A percentile compares a stretch with the other conserved stretches of the same genome.
These are phyloP conservation scores for Diaporthe aspalathi DNA, from an alignment of 2,329 filamentous ascomycete species.

Conservation along the genomic window DNA sequence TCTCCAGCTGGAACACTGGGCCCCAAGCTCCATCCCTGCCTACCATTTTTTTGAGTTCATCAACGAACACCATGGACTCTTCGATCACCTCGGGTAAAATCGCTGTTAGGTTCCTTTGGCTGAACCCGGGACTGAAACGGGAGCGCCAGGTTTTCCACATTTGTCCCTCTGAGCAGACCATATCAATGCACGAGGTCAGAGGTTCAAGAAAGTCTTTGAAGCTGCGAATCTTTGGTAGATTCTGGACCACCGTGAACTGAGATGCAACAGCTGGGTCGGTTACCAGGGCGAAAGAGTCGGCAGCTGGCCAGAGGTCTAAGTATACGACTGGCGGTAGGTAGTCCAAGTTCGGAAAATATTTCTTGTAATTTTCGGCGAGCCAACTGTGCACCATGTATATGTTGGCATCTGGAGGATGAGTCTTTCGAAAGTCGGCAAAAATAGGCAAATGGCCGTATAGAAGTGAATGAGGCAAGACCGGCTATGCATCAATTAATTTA, in stretches of 20 bases:
- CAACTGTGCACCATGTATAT: not conserved
- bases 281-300: not conserved
- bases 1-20: not conserved
- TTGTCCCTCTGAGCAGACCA: not conserved
- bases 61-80: not conserved
- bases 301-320: not conserved
- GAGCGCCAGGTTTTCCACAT: not conserved
- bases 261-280: not conserved
- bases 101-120: not conserved
- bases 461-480: not conserved
- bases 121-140: not conserved
- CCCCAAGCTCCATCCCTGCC: not conserved
- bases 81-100: not conserved
- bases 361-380: not conserved
- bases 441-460: not conserved
- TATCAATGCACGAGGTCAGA: not conserved
- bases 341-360: not conserved
- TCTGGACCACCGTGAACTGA: not conserved
- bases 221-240: not conserved
- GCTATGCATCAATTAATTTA: not conserved
- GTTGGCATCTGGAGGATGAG: not conserved
- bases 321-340: not conserved
- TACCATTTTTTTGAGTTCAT: not conserved
- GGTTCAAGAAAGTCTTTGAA: not conserved
- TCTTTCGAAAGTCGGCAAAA: not conserved